A percentile compares a stretch with the other conserved stretches of the same genome.
These are phyloP conservation scores for Pichia inconspicua DNA, from an alignment of 1,139 yeast genomes.

Conservation along the genomic window DNA sequence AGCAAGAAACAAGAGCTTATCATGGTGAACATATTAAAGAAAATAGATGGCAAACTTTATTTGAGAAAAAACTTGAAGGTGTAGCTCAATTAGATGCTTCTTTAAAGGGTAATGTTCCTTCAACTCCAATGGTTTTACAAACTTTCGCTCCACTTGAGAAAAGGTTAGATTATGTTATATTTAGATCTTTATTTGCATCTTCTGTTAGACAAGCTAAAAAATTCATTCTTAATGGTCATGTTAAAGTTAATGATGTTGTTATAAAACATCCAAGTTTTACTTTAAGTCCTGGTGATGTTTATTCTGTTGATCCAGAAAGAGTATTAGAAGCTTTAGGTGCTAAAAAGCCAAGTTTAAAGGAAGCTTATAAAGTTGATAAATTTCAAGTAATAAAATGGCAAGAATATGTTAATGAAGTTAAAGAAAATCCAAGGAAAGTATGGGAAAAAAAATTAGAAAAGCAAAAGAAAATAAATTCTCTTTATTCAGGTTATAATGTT, in stretches of 20 bases:
- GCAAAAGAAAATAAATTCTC: constrained; percentile 17
- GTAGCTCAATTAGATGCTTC: constrained; percentile 82
- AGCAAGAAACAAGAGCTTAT: constrained; percentile 87
- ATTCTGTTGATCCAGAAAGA: constrained; percentile 77
- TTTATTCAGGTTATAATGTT: constrained; percentile 18
- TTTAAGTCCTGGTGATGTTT: constrained; percentile 77
- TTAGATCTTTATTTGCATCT: constrained; percentile 89
- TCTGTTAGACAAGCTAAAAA: constrained; percentile 92
- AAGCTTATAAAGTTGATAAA: constrained; percentile 62
- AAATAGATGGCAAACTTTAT: constrained; percentile 64
- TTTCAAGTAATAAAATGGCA: constrained; percentile 72
- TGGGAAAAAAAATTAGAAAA: constrained; percentile 46
- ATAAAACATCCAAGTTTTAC: constrained; percentile 78
- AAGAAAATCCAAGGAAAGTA: constrained; percentile 47
- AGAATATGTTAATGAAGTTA: constrained; percentile 52
- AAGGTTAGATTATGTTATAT: constrained; percentile 81
- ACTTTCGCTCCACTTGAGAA: constrained; percentile 84
- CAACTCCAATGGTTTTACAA: constrained; percentile 79
- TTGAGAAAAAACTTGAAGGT: constrained; percentile 68
- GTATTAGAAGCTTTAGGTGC: constrained; percentile 83
- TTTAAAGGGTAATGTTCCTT: constrained; percentile 49
- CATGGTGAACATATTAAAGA: constrained; percentile 95
- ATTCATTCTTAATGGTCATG: constrained; percentile 75
- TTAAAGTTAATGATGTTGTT: constrained; percentile 71
- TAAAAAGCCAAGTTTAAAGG: constrained; percentile 64